phyloP scores from a whole-genome alignment of 331 rosid genomes.

The Arachis monticola region DNA sequence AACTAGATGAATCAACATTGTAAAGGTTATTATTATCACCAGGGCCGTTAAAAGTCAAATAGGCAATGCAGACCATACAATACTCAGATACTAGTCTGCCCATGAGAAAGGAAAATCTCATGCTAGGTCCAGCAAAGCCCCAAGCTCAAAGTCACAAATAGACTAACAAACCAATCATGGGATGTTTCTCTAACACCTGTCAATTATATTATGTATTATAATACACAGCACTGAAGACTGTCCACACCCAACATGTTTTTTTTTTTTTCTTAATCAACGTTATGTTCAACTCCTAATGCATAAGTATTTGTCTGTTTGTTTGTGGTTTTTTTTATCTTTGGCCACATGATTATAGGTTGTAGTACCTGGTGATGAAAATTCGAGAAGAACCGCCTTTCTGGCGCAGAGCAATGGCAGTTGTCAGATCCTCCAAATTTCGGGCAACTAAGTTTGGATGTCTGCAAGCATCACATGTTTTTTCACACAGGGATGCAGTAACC shows the following conservation, averaged over 20 bases:
- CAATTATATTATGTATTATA: neutral
- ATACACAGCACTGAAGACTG: slow-evolving; percentile 12
- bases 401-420: slow-evolving; percentile 44
- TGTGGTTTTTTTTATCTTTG: slow-evolving; percentile 25
- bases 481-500: slow-evolving; percentile 78
- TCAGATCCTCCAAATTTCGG: slow-evolving; percentile 72
- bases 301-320: neutral
- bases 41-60: slow-evolving; percentile 31
- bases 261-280: slow-evolving; percentile 36
- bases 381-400: slow-evolving; percentile 56
- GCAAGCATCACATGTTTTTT: slow-evolving; percentile 90
- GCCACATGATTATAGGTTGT: slow-evolving; percentile 21
- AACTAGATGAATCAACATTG: slow-evolving; percentile 9
- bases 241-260: slow-evolving; percentile 1
- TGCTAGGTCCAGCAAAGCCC: slow-evolving; percentile 3
- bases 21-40: too few species aligned
- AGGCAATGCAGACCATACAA: slow-evolving; percentile 17
- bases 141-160: neutral
- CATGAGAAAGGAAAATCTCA: slow-evolving; percentile 11
- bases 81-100: slow-evolving; percentile 19
- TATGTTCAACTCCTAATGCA: slow-evolving; percentile 34
- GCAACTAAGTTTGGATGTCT: slow-evolving; percentile 75
- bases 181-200: slow-evolving; percentile 1
- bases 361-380: slow-evolving; percentile 79
- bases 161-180: slow-evolving; percentile 6